Evolutionary conservation across 176 grass and related monocot species (phyloP).

Genomic region (Alloteropsis semialata): DNA sequence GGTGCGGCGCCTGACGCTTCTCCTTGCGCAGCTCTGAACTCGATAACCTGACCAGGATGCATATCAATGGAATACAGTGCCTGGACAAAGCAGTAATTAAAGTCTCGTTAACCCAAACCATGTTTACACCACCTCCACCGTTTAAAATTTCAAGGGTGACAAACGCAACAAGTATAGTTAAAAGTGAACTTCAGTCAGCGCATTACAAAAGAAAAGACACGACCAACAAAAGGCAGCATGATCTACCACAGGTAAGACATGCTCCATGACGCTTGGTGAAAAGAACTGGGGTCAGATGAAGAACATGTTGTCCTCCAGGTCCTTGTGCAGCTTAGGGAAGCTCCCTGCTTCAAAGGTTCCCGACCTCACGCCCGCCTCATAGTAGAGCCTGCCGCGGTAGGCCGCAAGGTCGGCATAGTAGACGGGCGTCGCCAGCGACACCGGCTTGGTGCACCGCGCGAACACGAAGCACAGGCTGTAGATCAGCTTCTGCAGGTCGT

Average conservation of each 20-base stretch:
- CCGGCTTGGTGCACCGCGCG: slow-evolving; percentile 65
- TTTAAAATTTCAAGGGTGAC: neutral
- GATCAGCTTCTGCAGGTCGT: slow-evolving; percentile 61
- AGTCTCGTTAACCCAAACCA: neutral
- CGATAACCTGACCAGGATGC: too few relatives aligned
- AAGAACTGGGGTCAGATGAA: slow-evolving; percentile 39
- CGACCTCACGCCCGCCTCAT: slow-evolving; percentile 23
- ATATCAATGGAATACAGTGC: neutral
- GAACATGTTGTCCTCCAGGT: slow-evolving; percentile 48
- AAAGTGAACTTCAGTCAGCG: too few relatives aligned
- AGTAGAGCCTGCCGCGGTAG: slow-evolving; percentile 58
- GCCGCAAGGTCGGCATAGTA: slow-evolving; percentile 61
- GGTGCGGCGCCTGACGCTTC: too few relatives aligned
- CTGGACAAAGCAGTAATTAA: neutral
- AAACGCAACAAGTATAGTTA: neutral
- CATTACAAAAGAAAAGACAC: neutral
- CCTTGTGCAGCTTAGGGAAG: slow-evolving; percentile 36
- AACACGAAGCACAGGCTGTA: slow-evolving; percentile 55
- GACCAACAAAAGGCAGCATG: neutral
- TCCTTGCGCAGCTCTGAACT: too few relatives aligned
- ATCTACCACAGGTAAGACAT: neutral
- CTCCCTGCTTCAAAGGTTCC: neutral
- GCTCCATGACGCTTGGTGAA: neutral
- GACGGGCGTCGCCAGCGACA: slow-evolving; percentile 53
- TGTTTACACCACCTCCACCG: neutral